These are phyloP conservation scores for Pulicaria dysenterica DNA, from an alignment of 129 eudicot species.

Conservation along the genomic window DNA sequence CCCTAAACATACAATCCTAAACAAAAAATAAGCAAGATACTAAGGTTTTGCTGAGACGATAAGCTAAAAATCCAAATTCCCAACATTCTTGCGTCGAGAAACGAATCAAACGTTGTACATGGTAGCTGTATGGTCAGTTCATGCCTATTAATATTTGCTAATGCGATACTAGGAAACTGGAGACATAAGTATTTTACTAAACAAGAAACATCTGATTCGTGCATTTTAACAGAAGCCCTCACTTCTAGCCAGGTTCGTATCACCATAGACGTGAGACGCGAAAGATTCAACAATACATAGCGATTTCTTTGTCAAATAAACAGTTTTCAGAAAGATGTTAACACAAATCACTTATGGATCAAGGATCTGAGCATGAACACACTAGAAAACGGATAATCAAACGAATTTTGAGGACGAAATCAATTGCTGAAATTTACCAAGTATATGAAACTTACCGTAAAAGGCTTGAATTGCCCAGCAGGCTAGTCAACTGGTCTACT, in stretches of 20 bases:
- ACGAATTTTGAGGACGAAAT: neutral
- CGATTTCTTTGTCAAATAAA: neutral
- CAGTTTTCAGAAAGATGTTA: neutral
- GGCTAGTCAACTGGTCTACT: neutral
- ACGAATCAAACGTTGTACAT: too few species aligned
- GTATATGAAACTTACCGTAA: slow-evolving; percentile 25
- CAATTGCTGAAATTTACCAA: neutral
- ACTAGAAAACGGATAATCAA: neutral
- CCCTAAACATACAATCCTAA: neutral
- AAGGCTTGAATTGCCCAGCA: neutral
- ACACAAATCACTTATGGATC: neutral
- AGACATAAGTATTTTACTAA: neutral
- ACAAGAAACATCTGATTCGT: neutral
- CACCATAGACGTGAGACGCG: too few species aligned
- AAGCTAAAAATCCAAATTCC: neutral
- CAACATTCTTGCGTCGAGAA: too few species aligned
- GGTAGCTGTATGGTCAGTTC: too few species aligned
- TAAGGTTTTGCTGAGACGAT: neutral
- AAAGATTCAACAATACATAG: neutral
- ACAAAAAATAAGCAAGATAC: neutral
- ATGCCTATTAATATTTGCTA: too few species aligned
- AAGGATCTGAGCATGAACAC: neutral
- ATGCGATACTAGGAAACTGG: too few species aligned
- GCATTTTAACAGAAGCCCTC: slow-evolving; percentile 7
- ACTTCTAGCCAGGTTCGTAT: neutral